phyloP scores from a whole-genome alignment of 2,329 filamentous ascomycete genomes.

The Rachicladosporium sp. region DNA sequence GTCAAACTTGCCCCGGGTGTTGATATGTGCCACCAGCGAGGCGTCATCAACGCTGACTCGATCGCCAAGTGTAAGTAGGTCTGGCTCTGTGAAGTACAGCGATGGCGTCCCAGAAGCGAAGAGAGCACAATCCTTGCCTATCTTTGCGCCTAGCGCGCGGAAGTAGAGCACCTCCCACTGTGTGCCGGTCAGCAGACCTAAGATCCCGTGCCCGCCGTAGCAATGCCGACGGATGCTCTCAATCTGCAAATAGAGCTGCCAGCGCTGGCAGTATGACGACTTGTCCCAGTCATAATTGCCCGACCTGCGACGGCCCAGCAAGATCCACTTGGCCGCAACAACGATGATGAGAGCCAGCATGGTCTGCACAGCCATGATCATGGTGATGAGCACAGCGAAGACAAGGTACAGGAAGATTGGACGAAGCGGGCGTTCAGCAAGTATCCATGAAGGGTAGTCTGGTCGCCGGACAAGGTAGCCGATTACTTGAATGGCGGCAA shows the following conservation, averaged over 20 bases:
- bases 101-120: constrained; percentile 42
- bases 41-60: constrained; percentile 44
- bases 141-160: constrained; percentile 39
- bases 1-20: constrained; percentile 45
- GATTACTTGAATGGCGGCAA: constrained; percentile 38
- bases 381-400: constrained; percentile 29
- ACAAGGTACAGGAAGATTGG: constrained; percentile 31
- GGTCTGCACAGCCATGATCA: constrained; percentile 33
- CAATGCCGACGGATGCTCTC: constrained; percentile 40
- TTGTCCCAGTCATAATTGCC: constrained; percentile 49
- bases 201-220: constrained; percentile 39
- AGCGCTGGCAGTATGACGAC: constrained; percentile 43
- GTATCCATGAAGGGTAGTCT: constrained; percentile 5
- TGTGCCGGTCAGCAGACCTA: constrained; percentile 43
- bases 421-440: constrained; percentile 11
- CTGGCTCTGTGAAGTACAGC: constrained; percentile 46
- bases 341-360: constrained; percentile 33
- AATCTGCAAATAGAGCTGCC: constrained; percentile 43
- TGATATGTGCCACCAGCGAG: constrained; percentile 45
- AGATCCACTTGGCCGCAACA: constrained; percentile 39
- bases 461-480: constrained; percentile 22
- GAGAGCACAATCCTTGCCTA: constrained; percentile 43
- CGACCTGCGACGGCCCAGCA: constrained; percentile 38
- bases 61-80: constrained; percentile 42
- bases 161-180: constrained; percentile 43